These are phyloP conservation scores for Avena eriantha DNA, from an alignment of 176 grass and related monocot species.

Conservation along the genomic window DNA sequence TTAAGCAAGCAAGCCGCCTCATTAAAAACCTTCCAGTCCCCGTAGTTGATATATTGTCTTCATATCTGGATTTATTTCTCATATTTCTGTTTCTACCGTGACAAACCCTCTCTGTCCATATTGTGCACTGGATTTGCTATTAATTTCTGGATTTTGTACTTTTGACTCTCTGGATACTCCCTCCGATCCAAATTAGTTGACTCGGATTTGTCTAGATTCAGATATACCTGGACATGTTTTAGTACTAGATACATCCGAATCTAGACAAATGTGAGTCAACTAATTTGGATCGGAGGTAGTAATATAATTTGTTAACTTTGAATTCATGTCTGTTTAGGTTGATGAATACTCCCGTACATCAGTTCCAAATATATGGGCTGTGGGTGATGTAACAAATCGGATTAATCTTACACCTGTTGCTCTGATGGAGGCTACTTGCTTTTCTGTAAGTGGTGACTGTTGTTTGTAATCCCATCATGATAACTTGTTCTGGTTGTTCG, in stretches of 20 bases:
- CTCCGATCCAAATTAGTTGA: too few species aligned
- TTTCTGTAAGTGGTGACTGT: conserved; percentile 71
- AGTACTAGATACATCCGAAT: too few species aligned
- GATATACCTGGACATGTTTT: too few species aligned
- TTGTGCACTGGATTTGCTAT: too few species aligned
- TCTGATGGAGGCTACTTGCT: conserved; percentile 97
- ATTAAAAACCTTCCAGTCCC: too few species aligned
- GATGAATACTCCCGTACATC: conserved; percentile 84
- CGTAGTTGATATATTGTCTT: conserved; percentile 6
- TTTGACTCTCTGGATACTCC: conserved; percentile 4
- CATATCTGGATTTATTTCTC: neutral
- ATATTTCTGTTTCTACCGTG: conserved; percentile 32
- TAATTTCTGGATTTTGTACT: too few species aligned
- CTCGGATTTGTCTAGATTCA: too few species aligned
- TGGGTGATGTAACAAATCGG: conserved; percentile 95
- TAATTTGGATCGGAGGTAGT: too few species aligned
- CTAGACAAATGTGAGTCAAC: too few species aligned
- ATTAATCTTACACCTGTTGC: conserved; percentile 97
- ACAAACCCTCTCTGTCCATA: too few species aligned
- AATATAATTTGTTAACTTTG: conserved; percentile 2
- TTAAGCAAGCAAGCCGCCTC: too few species aligned
- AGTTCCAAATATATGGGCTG: conserved; percentile 91
- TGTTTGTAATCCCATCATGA: neutral
- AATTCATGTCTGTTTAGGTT: conserved; percentile 59
- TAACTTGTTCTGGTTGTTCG: neutral